phyloP scores from a whole-genome alignment of 2,329 filamentous ascomycete species.

The Paramyrothecium sp. region DNA sequence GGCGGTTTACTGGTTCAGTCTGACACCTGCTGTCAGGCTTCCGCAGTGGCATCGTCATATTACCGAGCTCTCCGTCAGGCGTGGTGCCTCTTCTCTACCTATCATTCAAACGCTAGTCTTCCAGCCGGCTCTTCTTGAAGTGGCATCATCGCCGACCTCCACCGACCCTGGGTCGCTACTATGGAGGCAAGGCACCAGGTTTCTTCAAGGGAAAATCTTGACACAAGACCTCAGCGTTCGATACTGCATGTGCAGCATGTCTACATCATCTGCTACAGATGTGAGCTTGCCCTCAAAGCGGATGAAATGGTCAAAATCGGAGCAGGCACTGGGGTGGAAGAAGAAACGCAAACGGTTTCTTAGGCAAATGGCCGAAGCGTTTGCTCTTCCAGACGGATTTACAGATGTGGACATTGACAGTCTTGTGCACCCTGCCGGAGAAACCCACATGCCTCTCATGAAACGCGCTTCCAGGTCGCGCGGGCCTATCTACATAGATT shows the following conservation, averaged over 20 bases:
- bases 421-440: constrained; percentile 9
- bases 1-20: constrained; percentile 32
- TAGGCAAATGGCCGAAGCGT: constrained; percentile 24
- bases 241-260: constrained; percentile 33
- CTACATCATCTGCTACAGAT: constrained; percentile 16
- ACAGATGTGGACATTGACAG: constrained; percentile 20
- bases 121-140: constrained; percentile 20
- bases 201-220: constrained; percentile 47
- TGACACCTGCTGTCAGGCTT: constrained; percentile 17
- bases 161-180: constrained; percentile 27
- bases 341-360: constrained; percentile 25
- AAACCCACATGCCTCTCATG: neutral
- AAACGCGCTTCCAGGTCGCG: neutral
- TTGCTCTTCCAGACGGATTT: constrained; percentile 36
- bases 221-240: constrained; percentile 40
- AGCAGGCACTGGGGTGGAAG: constrained; percentile 22
- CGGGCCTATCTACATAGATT: constrained; percentile 18
- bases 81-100: constrained; percentile 2
- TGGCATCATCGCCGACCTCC: constrained; percentile 3
- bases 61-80: constrained; percentile 19
- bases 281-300: constrained; percentile 24
- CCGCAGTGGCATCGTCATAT: constrained; percentile 37
- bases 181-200: constrained; percentile 30
- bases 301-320: constrained; percentile 20
- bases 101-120: constrained; percentile 24